These are phyloP conservation scores for Coprinopsis sp. DNA, from an alignment of 768 basidiomycete genomes.

Conservation along the genomic window DNA sequence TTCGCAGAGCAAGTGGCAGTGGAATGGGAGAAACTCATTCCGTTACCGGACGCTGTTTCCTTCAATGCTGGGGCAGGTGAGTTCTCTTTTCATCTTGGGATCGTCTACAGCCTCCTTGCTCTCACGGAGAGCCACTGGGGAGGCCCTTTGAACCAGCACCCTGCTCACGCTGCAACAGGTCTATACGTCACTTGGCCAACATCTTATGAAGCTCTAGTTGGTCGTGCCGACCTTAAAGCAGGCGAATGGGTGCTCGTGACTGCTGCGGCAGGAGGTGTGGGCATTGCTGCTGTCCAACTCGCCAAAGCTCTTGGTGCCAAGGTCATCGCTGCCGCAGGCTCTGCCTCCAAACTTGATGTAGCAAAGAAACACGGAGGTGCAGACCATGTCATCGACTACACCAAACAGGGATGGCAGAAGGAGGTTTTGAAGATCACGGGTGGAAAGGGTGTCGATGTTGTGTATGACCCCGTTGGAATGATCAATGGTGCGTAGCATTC, in stretches of 20 bases:
- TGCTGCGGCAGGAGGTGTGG: constrained; percentile 95
- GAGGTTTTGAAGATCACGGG: constrained; percentile 78
- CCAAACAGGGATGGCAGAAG: constrained; percentile 78
- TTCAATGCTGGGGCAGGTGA: constrained; percentile 84
- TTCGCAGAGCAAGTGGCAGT: constrained; percentile 74
- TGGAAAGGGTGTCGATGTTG: constrained; percentile 81
- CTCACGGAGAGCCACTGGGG: too few relatives aligned
- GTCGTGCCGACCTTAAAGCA: constrained; percentile 72
- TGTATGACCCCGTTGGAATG: constrained; percentile 84
- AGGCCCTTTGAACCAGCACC: too few relatives aligned
- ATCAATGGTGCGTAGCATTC: constrained; percentile 49
- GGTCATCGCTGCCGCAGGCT: constrained; percentile 92
- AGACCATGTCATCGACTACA: constrained; percentile 80
- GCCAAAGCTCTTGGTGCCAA: constrained; percentile 91
- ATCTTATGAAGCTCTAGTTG: constrained; percentile 86
- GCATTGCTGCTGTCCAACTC: constrained; percentile 86
- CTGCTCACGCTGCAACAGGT: constrained; percentile 41
- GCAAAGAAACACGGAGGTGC: constrained; percentile 75
- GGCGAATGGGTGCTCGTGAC: constrained; percentile 93
- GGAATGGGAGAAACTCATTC: constrained; percentile 45
- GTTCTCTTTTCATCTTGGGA: constrained; percentile 18
- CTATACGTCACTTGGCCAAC: constrained; percentile 90
- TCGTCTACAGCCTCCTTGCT: too few relatives aligned
- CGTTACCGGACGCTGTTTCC: constrained; percentile 69
- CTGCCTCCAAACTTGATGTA: constrained; percentile 72